Base-by-base conservation (phyloP, 1,284 basidiomycete genomes). In the Ganoderma multipileum region DNA sequence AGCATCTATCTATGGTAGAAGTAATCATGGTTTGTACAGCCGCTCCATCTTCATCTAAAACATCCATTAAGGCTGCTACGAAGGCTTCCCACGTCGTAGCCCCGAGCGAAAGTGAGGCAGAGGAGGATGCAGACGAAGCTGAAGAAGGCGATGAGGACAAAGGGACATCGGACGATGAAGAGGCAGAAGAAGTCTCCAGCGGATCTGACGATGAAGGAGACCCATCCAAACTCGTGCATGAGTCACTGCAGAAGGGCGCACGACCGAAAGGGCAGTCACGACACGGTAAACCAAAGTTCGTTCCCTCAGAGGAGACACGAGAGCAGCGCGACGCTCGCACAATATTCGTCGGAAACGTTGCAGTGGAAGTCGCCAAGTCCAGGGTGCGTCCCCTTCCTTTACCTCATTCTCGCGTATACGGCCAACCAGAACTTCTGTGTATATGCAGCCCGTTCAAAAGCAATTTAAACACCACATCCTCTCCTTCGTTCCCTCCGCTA, bases 271-370 rank as follows among this genome's bases (percentile, higher is more conserved):
- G 73, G 52, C 70, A 77, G 60, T 57, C 69, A 59, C 36, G 70
- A 61, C 39, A 71, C 52, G 67, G 68, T 3, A 84, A 83, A 67
- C 63, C 60, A 14, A 85, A 82, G 69, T 87, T 85, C 73, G 82
- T 85, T 0, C 93, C 93, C 0, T 73, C 81, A 30, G 89, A 87
- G 64, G 95, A 97, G 80, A 91, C 91, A 0, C 76, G 85, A 12
- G 89, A 88, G 65, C 88, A 88, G 68, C 86, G 92, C 62, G 91
- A 98, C 76, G 85, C 87, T 23, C 88, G 97, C 36, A 98, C 97
- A 1, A 84, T 98, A 63, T 99, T 99, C 78, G 81, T 99, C n/a
- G 97, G 97, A 12, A 99, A 99, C 78, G 82, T 99, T 0, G 88
- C 91, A 2, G 83, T 94, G 2, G 90, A 93, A 6, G 88, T 93